A percentile compares a stretch with the other conserved stretches of the same genome.
phyloP scores from a whole-genome alignment of 2,329 filamentous ascomycete species.

The Gaeumannomyces tritici region DNA sequence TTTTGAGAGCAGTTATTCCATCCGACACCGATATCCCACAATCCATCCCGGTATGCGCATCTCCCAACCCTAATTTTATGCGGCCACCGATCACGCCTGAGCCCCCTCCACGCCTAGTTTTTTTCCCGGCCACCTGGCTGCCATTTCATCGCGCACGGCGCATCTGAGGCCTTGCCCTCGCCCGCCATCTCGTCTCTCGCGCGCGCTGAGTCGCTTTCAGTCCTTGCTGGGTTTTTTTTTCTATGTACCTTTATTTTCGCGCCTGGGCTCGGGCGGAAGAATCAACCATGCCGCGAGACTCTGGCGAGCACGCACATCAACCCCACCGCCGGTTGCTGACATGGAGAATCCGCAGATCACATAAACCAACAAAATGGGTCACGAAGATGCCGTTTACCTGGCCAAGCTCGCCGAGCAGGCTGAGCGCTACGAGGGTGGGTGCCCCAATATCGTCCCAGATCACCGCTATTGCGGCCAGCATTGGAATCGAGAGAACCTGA shows the following conservation, averaged over 20 bases:
- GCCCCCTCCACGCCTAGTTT: background rate
- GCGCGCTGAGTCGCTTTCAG: conserved; percentile 4
- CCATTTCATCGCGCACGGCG: background rate
- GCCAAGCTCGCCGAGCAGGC: conserved; percentile 99
- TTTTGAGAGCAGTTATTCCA: background rate
- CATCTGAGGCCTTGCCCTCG: background rate
- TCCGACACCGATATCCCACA: background rate
- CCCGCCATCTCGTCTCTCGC: background rate
- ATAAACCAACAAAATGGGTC: conserved; percentile 70
- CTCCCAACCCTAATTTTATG: background rate
- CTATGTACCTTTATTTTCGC: background rate
- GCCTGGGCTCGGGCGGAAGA: background rate
- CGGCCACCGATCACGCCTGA: background rate
- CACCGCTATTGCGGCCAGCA: background rate
- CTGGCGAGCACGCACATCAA: background rate
- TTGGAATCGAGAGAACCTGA: conserved; percentile 9
- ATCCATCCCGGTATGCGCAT: conserved; percentile 1
- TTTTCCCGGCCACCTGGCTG: background rate
- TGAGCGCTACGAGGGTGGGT: conserved; percentile 97
- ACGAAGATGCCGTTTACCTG: conserved; percentile 98
- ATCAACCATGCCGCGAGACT: background rate
- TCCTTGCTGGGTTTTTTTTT: conserved; percentile 4
- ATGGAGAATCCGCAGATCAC: conserved; percentile 21
- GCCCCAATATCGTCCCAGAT: background rate
- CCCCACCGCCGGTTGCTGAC: conserved; percentile 3